Evolutionary conservation across 495 filamentous ascomycete species (phyloP), one percentile per base, ranked within the genome.

Genomic region (Podospora pseudopauciseta): DNA sequence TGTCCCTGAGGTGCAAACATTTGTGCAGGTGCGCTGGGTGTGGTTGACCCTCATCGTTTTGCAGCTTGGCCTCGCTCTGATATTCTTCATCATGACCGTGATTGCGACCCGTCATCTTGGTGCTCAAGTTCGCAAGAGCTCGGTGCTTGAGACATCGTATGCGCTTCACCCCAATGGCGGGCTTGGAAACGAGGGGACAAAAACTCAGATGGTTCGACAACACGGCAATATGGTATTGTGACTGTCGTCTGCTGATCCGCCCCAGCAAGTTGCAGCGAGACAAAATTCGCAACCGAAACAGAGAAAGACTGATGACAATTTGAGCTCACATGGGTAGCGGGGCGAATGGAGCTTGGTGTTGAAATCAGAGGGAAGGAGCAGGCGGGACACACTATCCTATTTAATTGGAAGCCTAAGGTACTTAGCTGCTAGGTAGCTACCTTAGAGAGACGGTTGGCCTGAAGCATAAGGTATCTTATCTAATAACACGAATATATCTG

Each of bases 51-150:
- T 68, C 7, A 11, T 68, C 60, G 66, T 32, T 32, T 39, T 6
- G 5, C 66, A 63, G 28, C 49, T 63, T 16, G 66, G 28, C 20
- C 23, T 68, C 3, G 66, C 66, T 5, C 23, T 64, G 39, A 20
- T 63, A 9, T 64, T 68, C 19, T 68, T 68, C 32, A 39, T 68
- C 6, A 27, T 20, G 59, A 68, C 66, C 11, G 26, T 64, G n/a
- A n/a, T 64, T n/a, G 66, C 44, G 27, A 68, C 66, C 16, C 59
- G 53, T 11, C 66, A 53, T 20, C 44, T 68, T 9, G 66, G 60
- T n/a, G n/a, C n/a, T 13, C 66, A 6, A 28, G 66, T 68, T 15
- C 13, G 15, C 59, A 68, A 68, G 60, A 64, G 66, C 60, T 68
- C 60, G n/a, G 66, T 53, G 34, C 66, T 68, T 11, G 66, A 60